A percentile compares a stretch with the other conserved stretches of the same genome.
Conservation (phyloP, 2,329 filamentous ascomycete species). For the Fusarium neocosmosporiellum region DNA sequence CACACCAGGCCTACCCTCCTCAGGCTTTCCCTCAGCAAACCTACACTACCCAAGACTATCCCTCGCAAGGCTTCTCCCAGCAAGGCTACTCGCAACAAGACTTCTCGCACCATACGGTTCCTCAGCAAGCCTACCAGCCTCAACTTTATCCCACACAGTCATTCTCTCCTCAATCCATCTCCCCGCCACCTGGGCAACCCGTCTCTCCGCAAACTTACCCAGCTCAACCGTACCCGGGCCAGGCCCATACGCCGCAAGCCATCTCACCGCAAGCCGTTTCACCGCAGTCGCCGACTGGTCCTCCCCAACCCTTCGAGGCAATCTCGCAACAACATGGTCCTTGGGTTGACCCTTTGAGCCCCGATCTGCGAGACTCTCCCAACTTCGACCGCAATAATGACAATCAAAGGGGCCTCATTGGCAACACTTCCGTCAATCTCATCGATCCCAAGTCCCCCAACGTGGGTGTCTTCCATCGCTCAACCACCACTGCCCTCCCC, state of each 20-base stretch:
- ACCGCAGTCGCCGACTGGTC: background rate
- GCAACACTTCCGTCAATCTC: background rate
- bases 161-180: background rate
- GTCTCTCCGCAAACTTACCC: conserved; percentile 10
- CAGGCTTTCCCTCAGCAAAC: background rate
- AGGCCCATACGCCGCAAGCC: background rate
- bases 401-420: conserved; percentile 6
- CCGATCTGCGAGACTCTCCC: conserved; percentile 12
- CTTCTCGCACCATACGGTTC: background rate
- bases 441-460: background rate
- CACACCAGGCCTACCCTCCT: background rate
- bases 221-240: background rate
- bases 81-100: background rate
- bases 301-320: background rate
- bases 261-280: conserved; percentile 2
- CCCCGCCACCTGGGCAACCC: background rate
- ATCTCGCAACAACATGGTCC: background rate
- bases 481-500: background rate
- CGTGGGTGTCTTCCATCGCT: background rate
- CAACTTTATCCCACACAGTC: background rate
- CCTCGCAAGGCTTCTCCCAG: background rate
- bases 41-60: background rate
- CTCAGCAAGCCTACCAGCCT: background rate
- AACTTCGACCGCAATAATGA: conserved; percentile 15
- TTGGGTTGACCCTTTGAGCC: conserved; percentile 26